These are phyloP conservation scores for Voacanga thouarsii DNA, from an alignment of 257 asterid genomes.

Conservation along the genomic window DNA sequence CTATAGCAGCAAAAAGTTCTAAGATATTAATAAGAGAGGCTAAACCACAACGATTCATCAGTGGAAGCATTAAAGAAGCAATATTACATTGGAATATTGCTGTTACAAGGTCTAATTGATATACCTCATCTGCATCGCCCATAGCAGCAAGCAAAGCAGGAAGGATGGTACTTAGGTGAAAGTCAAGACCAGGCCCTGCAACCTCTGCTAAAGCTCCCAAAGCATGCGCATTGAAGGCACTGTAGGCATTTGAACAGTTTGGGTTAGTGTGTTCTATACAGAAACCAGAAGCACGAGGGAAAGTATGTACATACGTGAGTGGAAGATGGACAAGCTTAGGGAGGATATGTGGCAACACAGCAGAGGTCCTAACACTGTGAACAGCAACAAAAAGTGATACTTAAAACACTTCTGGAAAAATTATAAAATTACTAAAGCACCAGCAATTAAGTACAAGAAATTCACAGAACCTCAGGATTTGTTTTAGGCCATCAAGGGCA, in stretches of 20 bases:
- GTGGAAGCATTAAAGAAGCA: not conserved
- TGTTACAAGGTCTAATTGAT: not conserved
- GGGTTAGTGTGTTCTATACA: constrained; percentile 2
- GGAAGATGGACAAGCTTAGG: constrained; percentile 97
- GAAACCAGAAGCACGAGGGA: constrained; percentile 19
- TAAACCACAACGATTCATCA: not conserved
- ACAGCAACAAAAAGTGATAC: constrained; percentile 10
- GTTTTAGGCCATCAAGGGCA: constrained; percentile 98
- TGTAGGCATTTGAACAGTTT: constrained; percentile 32
- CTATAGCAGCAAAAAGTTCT: constrained; percentile 23
- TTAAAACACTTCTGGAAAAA: constrained; percentile 4
- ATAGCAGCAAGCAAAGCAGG: constrained; percentile 86
- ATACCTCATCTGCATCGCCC: constrained; percentile 64
- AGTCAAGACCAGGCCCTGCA: constrained; percentile 96
- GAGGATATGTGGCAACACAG: constrained; percentile 97
- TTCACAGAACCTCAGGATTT: constrained; percentile 66
- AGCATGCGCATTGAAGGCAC: constrained; percentile 98
- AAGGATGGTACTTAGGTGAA: constrained; percentile 80
- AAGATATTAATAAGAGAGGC: not conserved
- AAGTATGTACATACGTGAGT: constrained; percentile 60
- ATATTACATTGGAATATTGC: not conserved
- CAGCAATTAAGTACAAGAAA: not conserved
- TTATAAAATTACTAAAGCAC: not conserved
- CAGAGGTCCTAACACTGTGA: constrained; percentile 90
- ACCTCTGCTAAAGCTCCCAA: constrained; percentile 98